Percentiles rank a stretch among this genome's conserved stretches.
These are phyloP conservation scores for Trametes cinnabarina DNA, from an alignment of 768 basidiomycete species.

Conservation along the genomic window DNA sequence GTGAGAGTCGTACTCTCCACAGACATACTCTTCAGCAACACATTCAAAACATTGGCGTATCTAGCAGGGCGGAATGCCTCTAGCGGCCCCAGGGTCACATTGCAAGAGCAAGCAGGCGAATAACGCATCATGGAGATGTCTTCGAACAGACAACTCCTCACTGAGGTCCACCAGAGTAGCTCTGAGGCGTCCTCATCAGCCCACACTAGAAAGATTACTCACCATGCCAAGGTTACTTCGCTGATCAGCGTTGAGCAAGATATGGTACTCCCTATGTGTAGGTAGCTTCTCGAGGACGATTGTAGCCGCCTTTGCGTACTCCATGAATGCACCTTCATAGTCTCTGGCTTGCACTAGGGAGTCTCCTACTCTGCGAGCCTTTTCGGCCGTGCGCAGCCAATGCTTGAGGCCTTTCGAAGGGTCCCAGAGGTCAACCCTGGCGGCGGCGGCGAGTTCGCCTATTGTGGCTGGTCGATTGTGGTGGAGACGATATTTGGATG, in stretches of 20 bases:
- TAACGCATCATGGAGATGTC: too few species aligned
- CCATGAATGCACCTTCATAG: conserved; percentile 69
- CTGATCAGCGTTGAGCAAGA: conserved; percentile 54
- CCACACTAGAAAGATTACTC: too few species aligned
- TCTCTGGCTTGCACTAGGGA: conserved; percentile 48
- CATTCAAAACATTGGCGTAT: too few species aligned
- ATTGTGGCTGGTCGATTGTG: conserved; percentile 55
- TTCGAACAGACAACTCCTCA: too few species aligned
- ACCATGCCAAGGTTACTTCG: conserved; percentile 68
- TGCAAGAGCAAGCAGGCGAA: too few species aligned
- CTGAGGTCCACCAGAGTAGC: too few species aligned
- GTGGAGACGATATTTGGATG: not conserved
- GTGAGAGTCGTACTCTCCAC: too few species aligned
- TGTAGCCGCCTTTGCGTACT: conserved; percentile 71
- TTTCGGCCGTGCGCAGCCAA: conserved; percentile 65
- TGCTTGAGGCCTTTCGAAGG: conserved; percentile 59
- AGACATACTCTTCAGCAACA: too few species aligned
- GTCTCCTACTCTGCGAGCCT: conserved; percentile 55
- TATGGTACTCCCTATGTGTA: conserved; percentile 61
- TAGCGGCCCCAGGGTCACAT: too few species aligned
- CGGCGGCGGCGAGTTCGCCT: conserved; percentile 61
- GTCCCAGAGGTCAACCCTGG: conserved; percentile 56
- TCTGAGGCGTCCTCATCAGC: too few species aligned
- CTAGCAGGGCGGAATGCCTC: too few species aligned
- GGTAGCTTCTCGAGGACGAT: conserved; percentile 80